Conservation (phyloP, 2,329 filamentous ascomycete species). For the Nothophoma quercina region DNA sequence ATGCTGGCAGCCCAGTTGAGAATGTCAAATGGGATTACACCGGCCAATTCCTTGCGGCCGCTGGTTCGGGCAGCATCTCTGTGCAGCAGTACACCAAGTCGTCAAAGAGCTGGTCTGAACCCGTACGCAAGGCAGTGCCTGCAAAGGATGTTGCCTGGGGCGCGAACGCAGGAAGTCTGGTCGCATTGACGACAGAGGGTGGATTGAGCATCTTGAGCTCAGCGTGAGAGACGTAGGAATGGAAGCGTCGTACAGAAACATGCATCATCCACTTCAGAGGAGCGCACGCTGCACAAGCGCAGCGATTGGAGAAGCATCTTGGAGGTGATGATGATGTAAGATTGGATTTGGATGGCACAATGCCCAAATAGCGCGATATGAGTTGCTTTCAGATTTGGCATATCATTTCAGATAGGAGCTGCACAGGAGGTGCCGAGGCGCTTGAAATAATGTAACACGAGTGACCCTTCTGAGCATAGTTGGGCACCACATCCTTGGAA, state of each 20-base stretch:
- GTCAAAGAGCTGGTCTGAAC: constrained; percentile 88
- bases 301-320: constrained; percentile 1
- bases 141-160: constrained; percentile 82
- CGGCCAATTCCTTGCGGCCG: constrained; percentile 87
- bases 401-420: constrained; percentile 4
- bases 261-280: neutral
- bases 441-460: constrained; percentile 32
- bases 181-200: constrained; percentile 78
- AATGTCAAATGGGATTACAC: constrained; percentile 91
- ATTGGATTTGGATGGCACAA: constrained; percentile 10
- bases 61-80: constrained; percentile 79
- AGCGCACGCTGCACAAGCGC: neutral
- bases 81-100: constrained; percentile 91
- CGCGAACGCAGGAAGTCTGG: constrained; percentile 72
- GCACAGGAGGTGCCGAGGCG: constrained; percentile 17
- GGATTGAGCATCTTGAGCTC: constrained; percentile 72
- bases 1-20: constrained; percentile 80
- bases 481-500: constrained; percentile 17
- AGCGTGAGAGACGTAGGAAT: constrained; percentile 18
- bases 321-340: constrained; percentile 10
- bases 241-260: neutral
- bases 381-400: constrained; percentile 3
- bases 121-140: constrained; percentile 76
- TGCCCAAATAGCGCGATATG: neutral
- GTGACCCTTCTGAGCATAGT: constrained; percentile 17